A percentile compares a stretch with the other conserved stretches of the same genome.
These are phyloP conservation scores for Kazachstania africana DNA, from an alignment of 805 yeast genomes.

Conservation along the genomic window DNA sequence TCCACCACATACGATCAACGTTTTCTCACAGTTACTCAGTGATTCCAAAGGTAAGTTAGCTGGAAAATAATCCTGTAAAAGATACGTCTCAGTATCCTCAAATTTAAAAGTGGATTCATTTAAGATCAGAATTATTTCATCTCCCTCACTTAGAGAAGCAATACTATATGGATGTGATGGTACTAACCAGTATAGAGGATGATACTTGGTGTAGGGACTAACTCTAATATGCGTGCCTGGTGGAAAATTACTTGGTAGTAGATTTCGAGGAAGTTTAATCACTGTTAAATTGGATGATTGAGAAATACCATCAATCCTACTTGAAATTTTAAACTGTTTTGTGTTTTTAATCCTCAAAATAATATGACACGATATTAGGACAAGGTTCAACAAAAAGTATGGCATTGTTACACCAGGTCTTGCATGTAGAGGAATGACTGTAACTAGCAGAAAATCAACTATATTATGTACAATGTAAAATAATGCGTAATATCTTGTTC, in stretches of 20 bases:
- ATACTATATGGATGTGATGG: constrained; percentile 65
- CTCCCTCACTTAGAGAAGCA: constrained; percentile 33
- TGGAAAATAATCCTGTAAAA: constrained; percentile 35
- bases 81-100: constrained; percentile 24
- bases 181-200: constrained; percentile 34
- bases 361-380: constrained; percentile 1
- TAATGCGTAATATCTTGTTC: constrained; percentile 37
- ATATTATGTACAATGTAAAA: constrained; percentile 51
- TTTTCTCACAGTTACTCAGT: constrained; percentile 31
- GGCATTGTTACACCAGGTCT: constrained; percentile 50
- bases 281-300: constrained; percentile 1
- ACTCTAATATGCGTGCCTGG: constrained; percentile 38
- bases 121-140: constrained; percentile 33
- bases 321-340: background rate
- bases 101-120: constrained; percentile 29
- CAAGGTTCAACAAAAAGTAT: constrained; percentile 15
- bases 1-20: constrained; percentile 55
- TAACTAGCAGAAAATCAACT: constrained; percentile 34
- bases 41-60: constrained; percentile 32
- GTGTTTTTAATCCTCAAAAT: constrained; percentile 1
- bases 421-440: constrained; percentile 47
- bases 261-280: constrained; percentile 10
- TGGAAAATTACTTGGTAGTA: background rate
- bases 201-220: constrained; percentile 25
- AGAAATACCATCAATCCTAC: background rate